A percentile compares a stretch with the other conserved stretches of the same genome.
These are phyloP conservation scores for Leucosporidium creatinivorum DNA, from an alignment of 768 basidiomycete species.

Conservation along the genomic window DNA sequence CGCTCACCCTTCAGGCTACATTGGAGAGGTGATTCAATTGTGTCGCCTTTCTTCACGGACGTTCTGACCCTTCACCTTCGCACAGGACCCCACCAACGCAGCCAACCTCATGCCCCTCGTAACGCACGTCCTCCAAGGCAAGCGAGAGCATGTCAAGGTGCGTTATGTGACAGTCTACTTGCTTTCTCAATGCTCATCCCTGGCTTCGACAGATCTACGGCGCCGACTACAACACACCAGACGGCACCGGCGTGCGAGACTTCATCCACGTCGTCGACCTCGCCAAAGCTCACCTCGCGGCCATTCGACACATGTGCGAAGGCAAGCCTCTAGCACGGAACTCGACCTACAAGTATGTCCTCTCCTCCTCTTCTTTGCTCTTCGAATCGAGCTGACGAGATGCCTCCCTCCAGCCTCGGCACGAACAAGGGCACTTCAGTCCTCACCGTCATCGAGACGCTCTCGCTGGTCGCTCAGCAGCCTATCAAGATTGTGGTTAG, in stretches of 20 bases:
- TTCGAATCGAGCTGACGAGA: neutral
- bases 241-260: constrained; percentile 11
- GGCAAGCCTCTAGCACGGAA: neutral
- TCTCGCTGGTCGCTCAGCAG: constrained; percentile 3
- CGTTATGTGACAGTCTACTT: neutral
- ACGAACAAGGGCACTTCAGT: constrained; percentile 9
- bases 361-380: neutral
- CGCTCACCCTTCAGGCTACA: constrained; percentile 5
- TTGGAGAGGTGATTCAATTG: constrained; percentile 2
- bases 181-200: neutral
- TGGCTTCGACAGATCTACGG: constrained; percentile 4
- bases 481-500: constrained; percentile 12
- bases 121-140: constrained; percentile 8
- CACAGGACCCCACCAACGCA: constrained; percentile 6
- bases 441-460: constrained; percentile 11
- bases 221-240: constrained; percentile 2
- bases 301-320: neutral
- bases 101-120: constrained; percentile 10
- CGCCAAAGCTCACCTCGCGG: constrained; percentile 5
- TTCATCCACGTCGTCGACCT: constrained; percentile 14
- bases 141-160: constrained; percentile 8
- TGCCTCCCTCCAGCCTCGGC: constrained; percentile 2
- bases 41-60: neutral
- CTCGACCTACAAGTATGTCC: constrained; percentile 7
- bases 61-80: too few species aligned